Evolutionary conservation across 2,329 filamentous ascomycete species (phyloP).

Genomic region (Cladophialophora psammophila): DNA sequence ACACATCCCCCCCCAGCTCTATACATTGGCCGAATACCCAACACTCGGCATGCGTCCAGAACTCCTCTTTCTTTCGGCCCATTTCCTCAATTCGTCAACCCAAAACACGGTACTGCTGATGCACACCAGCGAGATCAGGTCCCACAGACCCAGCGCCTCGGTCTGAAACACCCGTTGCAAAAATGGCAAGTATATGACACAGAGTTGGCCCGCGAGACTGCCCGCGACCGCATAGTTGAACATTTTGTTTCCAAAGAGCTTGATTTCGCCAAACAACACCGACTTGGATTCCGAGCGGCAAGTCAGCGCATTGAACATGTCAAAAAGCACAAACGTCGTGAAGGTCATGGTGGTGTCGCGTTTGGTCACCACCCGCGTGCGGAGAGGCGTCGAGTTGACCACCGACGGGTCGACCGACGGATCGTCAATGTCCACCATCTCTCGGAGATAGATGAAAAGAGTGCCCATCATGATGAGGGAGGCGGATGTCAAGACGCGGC

Average conservation of each 20-base stretch:
- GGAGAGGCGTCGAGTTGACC: constrained; percentile 28
- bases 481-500: constrained; percentile 85
- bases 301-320: constrained; percentile 98
- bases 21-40: constrained; percentile 41
- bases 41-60: constrained; percentile 35
- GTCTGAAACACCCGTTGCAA: constrained; percentile 96
- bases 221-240: constrained; percentile 96
- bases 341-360: constrained; percentile 99
- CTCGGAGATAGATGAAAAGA: constrained; percentile 85
- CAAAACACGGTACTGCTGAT: constrained; percentile 93
- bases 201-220: constrained; percentile 81
- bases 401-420: constrained; percentile 44
- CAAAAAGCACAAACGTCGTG: constrained; percentile 97
- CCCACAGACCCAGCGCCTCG: constrained; percentile 76
- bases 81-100: constrained; percentile 91
- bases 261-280: constrained; percentile 82
- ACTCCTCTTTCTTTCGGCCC: constrained; percentile 62
- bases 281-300: constrained; percentile 93
- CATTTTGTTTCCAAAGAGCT: constrained; percentile 83
- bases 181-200: constrained; percentile 94
- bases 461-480: constrained; percentile 92
- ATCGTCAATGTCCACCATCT: constrained; percentile 77
- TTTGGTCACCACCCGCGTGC: constrained; percentile 74
- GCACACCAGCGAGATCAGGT: constrained; percentile 74
- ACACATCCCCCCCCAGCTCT: constrained; percentile 9